phyloP scores from a whole-genome alignment of 306 rosid genomes.

The Medicago lupulina region DNA sequence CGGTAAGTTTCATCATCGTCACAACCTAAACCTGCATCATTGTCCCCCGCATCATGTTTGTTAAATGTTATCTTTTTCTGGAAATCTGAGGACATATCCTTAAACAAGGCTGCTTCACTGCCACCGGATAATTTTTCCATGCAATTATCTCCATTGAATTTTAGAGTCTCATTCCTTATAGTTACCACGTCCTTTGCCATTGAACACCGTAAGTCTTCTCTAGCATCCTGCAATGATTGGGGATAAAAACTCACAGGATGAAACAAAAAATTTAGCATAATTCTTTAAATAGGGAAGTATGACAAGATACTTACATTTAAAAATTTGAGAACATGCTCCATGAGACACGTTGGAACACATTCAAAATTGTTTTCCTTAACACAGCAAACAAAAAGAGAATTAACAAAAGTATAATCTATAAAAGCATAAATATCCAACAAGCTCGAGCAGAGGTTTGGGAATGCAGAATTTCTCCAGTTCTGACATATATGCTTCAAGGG shows the following conservation, averaged over 20 bases:
- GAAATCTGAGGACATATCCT: constrained; percentile 74
- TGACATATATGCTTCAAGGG: constrained; percentile 5
- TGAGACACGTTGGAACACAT: constrained; percentile 83
- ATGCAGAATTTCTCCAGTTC: constrained; percentile 12
- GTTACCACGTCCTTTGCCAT: constrained; percentile 85
- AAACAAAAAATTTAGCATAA: constrained; percentile 27
- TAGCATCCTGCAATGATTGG: constrained; percentile 60
- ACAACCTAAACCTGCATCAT: constrained; percentile 45
- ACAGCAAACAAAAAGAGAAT: constrained; percentile 43
- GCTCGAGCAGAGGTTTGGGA: constrained; percentile 27
- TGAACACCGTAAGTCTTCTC: constrained; percentile 85
- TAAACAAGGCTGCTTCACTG: constrained; percentile 50
- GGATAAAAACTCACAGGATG: constrained; percentile 34
- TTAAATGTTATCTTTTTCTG: constrained; percentile 86
- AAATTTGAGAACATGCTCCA: constrained; percentile 83
- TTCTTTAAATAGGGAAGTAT: constrained; percentile 20
- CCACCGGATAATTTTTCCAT: constrained; percentile 42
- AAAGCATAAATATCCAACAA: constrained; percentile 30
- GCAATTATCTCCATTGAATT: constrained; percentile 52
- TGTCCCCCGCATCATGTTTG: constrained; percentile 64
- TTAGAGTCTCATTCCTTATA: constrained; percentile 81
- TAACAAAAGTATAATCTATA: constrained; percentile 35
- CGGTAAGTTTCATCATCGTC: constrained; percentile 63
- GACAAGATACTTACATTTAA: constrained; percentile 71
- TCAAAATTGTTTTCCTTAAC: constrained; percentile 83